phyloP scores from a whole-genome alignment of 2,329 filamentous ascomycete genomes.

The Tolypocladium tropicale region DNA sequence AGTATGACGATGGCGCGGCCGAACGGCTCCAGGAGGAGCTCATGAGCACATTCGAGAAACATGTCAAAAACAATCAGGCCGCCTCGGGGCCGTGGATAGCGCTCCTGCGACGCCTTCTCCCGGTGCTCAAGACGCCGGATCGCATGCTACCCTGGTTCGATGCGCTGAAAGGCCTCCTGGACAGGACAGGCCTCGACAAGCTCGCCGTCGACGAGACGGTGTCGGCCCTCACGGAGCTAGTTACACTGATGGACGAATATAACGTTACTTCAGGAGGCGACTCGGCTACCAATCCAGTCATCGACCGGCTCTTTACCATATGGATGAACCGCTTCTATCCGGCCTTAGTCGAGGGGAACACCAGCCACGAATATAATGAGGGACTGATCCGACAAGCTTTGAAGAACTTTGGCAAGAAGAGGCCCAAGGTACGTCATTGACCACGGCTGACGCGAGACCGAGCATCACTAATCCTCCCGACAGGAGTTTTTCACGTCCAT shows the following conservation, averaged over 20 bases:
- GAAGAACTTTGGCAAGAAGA: slow-evolving; percentile 54
- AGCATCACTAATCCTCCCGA: neutral
- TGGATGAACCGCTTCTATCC: slow-evolving; percentile 44
- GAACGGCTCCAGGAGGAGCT: slow-evolving; percentile 68
- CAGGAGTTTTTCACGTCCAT: slow-evolving; percentile 57
- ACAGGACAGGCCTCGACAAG: slow-evolving; percentile 50
- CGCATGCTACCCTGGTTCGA: slow-evolving; percentile 66
- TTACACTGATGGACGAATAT: slow-evolving; percentile 52
- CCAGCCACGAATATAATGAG: slow-evolving; percentile 33
- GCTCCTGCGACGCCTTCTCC: slow-evolving; percentile 53
- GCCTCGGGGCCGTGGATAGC: slow-evolving; percentile 59
- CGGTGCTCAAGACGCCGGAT: slow-evolving; percentile 51
- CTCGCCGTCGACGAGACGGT: slow-evolving; percentile 53
- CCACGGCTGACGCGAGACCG: too few relatives aligned
- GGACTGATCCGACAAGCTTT: slow-evolving; percentile 40
- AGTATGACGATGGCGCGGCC: slow-evolving; percentile 56
- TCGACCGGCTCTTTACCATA: slow-evolving; percentile 42
- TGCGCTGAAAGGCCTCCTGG: slow-evolving; percentile 20
- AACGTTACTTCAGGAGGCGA: slow-evolving; percentile 32
- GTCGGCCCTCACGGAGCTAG: slow-evolving; percentile 52
- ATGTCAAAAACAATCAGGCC: slow-evolving; percentile 44
- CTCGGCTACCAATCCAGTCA: slow-evolving; percentile 37
- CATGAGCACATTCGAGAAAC: slow-evolving; percentile 52
- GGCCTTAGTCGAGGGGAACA: slow-evolving; percentile 24
- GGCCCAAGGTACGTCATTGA: slow-evolving; percentile 40